Conservation (phyloP, 129 eudicot genomes). For the Helianthus annuus region DNA sequence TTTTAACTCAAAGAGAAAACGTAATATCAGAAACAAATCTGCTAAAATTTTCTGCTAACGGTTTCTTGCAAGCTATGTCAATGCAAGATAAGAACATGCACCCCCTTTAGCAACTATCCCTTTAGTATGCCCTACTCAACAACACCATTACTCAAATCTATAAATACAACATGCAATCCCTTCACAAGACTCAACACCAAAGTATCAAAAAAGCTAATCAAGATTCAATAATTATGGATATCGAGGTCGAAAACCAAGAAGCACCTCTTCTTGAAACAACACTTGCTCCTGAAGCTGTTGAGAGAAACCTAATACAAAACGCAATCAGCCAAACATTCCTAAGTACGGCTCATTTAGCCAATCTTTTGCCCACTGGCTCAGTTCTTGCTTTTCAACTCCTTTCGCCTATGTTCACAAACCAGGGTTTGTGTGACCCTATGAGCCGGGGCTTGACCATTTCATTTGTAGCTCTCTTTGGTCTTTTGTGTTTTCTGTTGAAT, state of each 20-base stretch:
- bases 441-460: slow-evolving; percentile 48
- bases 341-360: slow-evolving; percentile 80
- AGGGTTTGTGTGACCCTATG: slow-evolving; percentile 59
- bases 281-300: slow-evolving; percentile 47
- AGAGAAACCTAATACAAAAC: slow-evolving; percentile 60
- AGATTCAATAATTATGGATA: slow-evolving; percentile 45
- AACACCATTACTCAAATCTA: slow-evolving; percentile 8
- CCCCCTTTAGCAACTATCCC: slow-evolving; percentile 8
- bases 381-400: slow-evolving; percentile 82
- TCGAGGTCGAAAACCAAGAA: slow-evolving; percentile 45
- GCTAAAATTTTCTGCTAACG: slow-evolving; percentile 34
- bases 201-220: no score
- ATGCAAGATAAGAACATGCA: slow-evolving; percentile 28
- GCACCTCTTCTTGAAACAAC: slow-evolving; percentile 49
- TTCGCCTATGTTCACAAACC: slow-evolving; percentile 69
- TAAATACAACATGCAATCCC: slow-evolving; percentile 22
- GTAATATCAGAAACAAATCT: slow-evolving; percentile 3
- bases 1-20: background rate
- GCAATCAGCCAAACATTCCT: slow-evolving; percentile 88
- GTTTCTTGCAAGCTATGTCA: slow-evolving; percentile 77
- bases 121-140: no score
- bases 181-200: background rate
- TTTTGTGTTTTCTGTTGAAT: slow-evolving; percentile 60
- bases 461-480: slow-evolving; percentile 65
- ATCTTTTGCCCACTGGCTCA: slow-evolving; percentile 82